Base-by-base conservation (phyloP, 441 rosid species). In the Hura crepitans region DNA sequence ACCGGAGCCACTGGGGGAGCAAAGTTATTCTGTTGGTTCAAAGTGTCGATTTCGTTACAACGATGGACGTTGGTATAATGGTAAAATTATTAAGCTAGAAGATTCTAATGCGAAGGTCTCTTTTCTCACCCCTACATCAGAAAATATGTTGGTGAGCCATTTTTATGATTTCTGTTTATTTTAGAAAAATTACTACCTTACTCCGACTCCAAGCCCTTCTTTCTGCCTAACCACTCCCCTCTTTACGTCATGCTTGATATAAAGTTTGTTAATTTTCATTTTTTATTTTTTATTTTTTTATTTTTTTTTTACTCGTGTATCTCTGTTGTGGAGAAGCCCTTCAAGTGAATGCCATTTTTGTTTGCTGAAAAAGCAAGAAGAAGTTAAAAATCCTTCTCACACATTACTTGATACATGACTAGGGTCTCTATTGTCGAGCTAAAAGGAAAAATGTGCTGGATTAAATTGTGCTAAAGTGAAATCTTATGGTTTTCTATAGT, bases 31-130 rank as follows among this genome's bases (percentile, higher is more conserved):
- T 6, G 84, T 87, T 57, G 96, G 94, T 64, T 85, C 93, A n/a
- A 79, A 59, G 37, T 71, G 98, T 65, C 86, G 97, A 57, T 92
- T 95, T 67, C 81, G 89, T 18, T 77, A 85, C 70, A 81, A 57
- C 6, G 81, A 95, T 80, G 99, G 98, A 4, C 97, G 91, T 18
- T 92, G 99, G 99, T 95, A 95, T 79, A 82, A 88, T 74, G 99
- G 97, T 79, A 86, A 81, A 59, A 74, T 92, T 79, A 76, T 90
- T 68, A 85, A 78, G 43, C 71, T 86, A 75, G 85, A 81, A 55
- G 85, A 81, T 25, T 81, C 85, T 56, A 77, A 78, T 57, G 93
- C 89, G 1, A 95, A 85, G 87, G 77, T 92, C 64, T 74, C 91
- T 80, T 92, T 92, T 81, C 94, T 95, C 71, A 79, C 84, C 1